Percentiles rank a stretch among this genome's conserved stretches.
phyloP scores from a whole-genome alignment of 176 grass and related monocot genomes.

The Dactylis glomerata region DNA sequence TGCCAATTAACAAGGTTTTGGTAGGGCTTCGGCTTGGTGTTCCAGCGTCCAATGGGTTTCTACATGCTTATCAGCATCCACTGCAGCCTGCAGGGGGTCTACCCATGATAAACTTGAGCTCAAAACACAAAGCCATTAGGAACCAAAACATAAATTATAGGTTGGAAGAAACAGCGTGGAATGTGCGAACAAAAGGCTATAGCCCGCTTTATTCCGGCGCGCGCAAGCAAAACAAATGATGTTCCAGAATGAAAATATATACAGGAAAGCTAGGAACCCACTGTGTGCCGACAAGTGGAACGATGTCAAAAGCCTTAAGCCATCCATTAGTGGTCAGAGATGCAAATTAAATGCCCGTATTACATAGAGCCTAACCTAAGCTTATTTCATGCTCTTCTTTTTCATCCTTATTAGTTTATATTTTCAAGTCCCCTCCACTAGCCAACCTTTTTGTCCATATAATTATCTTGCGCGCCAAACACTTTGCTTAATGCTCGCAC shows the following conservation, averaged over 20 bases:
- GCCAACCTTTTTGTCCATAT: slow-evolving; percentile 38
- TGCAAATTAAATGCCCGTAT: slow-evolving; percentile 43
- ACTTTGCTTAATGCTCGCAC: slow-evolving; percentile 48
- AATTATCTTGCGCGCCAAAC: slow-evolving; percentile 40
- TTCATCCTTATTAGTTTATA: slow-evolving; percentile 14
- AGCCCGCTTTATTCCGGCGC: slow-evolving; percentile 35
- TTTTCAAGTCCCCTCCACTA: slow-evolving; percentile 48
- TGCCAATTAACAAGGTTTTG: slow-evolving; percentile 33
- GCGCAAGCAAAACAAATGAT: slow-evolving; percentile 16
- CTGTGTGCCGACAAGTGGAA: slow-evolving; percentile 40
- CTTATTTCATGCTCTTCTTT: slow-evolving; percentile 26
- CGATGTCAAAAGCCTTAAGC: slow-evolving; percentile 41
- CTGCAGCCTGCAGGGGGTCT: slow-evolving; percentile 31
- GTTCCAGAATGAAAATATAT: slow-evolving; percentile 19
- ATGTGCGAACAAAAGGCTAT: slow-evolving; percentile 3
- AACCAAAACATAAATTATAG: slow-evolving; percentile 45
- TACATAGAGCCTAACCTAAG: slow-evolving; percentile 38
- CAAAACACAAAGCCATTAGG: slow-evolving; percentile 17
- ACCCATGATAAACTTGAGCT: slow-evolving; percentile 37
- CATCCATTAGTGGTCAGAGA: slow-evolving; percentile 51
- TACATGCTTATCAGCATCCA: slow-evolving; percentile 52
- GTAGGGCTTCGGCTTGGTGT: neutral
- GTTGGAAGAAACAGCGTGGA: slow-evolving; percentile 36
- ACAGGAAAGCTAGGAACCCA: slow-evolving; percentile 5
- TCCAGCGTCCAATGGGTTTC: slow-evolving; percentile 28